Evolutionary conservation across 2,329 filamentous ascomycete genomes (phyloP).

Genomic region (Sporothrix protearum): DNA sequence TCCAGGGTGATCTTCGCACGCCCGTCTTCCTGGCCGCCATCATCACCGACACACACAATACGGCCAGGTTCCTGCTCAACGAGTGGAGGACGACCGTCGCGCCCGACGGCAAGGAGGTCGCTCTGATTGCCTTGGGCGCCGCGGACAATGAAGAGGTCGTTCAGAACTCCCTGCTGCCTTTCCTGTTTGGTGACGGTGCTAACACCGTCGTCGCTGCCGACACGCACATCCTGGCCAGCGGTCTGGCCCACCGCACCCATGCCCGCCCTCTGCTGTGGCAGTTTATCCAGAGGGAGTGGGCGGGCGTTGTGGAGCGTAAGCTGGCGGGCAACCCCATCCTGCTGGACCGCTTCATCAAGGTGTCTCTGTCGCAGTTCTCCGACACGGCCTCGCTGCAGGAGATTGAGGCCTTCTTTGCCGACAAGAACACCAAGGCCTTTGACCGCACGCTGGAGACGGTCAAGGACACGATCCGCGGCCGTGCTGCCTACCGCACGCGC

Average conservation of each 20-base stretch:
- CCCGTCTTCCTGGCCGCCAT: conserved; percentile 78
- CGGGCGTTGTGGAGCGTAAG: conserved; percentile 61
- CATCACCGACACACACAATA: conserved; percentile 62
- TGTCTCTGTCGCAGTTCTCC: conserved; percentile 74
- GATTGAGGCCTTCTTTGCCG: conserved; percentile 78
- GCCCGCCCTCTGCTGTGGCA: conserved; percentile 76
- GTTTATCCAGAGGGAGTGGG: conserved; percentile 82
- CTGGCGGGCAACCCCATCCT: conserved; percentile 77
- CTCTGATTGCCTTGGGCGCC: conserved; percentile 70
- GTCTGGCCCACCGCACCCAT: conserved; percentile 68
- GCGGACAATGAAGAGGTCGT: conserved; percentile 68
- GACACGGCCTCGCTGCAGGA: conserved; percentile 67
- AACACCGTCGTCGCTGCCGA: conserved; percentile 78
- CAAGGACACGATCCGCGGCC: conserved; percentile 78
- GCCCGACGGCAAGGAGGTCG: conserved; percentile 87
- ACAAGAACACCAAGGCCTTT: conserved; percentile 81
- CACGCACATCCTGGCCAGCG: conserved; percentile 74
- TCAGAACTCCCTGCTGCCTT: conserved; percentile 62
- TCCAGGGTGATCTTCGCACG: conserved; percentile 77
- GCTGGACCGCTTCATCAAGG: conserved; percentile 80
- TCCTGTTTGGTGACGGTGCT: conserved; percentile 64
- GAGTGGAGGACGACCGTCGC: conserved; percentile 81
- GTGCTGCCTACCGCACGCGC: conserved; percentile 75
- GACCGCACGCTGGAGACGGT: conserved; percentile 82
- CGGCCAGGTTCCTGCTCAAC: conserved; percentile 72